Evolutionary conservation across 2,329 filamentous ascomycete genomes (phyloP), one percentile per base, ranked within the genome.

Genomic region (Phaeosphaeriaceae sp.): DNA sequence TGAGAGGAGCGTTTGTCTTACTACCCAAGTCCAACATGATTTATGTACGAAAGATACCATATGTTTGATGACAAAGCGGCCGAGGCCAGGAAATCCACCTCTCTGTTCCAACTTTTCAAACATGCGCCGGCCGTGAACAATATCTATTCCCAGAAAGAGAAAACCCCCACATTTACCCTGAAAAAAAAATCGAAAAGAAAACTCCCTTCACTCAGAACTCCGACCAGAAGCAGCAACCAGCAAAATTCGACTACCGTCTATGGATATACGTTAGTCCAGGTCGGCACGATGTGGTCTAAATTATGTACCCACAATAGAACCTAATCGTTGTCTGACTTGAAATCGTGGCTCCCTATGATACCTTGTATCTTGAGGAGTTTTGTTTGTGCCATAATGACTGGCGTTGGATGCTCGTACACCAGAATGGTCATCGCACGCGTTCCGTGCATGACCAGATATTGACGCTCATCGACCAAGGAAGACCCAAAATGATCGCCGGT

Each of bases 401-500:
- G 63, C 3, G 65, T 47, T 6, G 73, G 70, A 53, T 76, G 68
- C 46, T 67, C 58, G 46, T 74, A 72, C 4, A 74, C 48, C 15
- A 76, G 49, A 9, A 74, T 53, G 5, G 68, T 54, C 64, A 72
- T 60, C 1, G 64, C 54, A 15, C 74, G 66, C 2, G 66, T 66
- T 1, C 70, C 63, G 27, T 57, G 67, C 71, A 76, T 75, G 20
- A 66, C 68, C 7, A 76, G 57, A 50, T 65, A 73, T 10, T 68
- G 67, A 24, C 69, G 65, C 3, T 68, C 56, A 70, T 71, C 71
- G 20, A 64, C 58, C 2, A 64, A 51, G 42, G 68, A 66, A 9
- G 60, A 9, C 53, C 51, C 31, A 33, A 36, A 7, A 24, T 54
- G 10, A 59, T 50, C 24, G 42, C 21, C 56, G 21, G 65, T 51